phyloP scores from a whole-genome alignment of 331 rosid genomes.

The Arachis monticola region DNA sequence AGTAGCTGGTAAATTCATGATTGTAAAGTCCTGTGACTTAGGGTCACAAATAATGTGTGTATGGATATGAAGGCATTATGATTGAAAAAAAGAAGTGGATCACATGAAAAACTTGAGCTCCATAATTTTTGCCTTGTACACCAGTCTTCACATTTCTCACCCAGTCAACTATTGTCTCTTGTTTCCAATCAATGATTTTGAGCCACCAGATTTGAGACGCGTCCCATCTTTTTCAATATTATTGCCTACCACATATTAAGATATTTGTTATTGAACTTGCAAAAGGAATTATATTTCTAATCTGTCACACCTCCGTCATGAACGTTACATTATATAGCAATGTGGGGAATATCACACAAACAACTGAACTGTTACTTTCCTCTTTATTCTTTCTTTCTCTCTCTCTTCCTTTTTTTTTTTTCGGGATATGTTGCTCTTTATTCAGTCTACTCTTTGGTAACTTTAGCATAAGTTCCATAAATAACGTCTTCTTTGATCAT shows the following conservation, averaged over 20 bases:
- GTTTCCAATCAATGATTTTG: constrained; percentile 11
- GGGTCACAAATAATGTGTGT: constrained; percentile 14
- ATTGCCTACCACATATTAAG: constrained; percentile 6
- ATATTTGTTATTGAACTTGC: neutral
- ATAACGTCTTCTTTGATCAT: constrained; percentile 6
- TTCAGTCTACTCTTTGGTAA: neutral
- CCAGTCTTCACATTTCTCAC: neutral
- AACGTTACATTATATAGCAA: constrained; percentile 2
- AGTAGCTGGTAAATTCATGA: constrained; percentile 21
- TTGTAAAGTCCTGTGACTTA: neutral
- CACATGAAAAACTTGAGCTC: constrained; percentile 26
- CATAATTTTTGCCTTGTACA: neutral
- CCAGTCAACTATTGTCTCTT: constrained; percentile 5
- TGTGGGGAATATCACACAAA: neutral
- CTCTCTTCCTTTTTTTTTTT: neutral
- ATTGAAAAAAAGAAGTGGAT: constrained; percentile 34
- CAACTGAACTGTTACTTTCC: neutral
- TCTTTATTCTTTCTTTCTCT: neutral
- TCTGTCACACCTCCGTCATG: neutral
- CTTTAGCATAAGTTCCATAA: neutral
- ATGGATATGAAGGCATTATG: constrained; percentile 31
- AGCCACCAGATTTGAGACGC: constrained; percentile 41
- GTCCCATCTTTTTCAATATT: constrained; percentile 16
- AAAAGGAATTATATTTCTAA: neutral
- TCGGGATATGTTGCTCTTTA: neutral